These are phyloP conservation scores for Coniferiporia sulphurascens DNA, from an alignment of 1,284 basidiomycete species.

Conservation along the genomic window DNA sequence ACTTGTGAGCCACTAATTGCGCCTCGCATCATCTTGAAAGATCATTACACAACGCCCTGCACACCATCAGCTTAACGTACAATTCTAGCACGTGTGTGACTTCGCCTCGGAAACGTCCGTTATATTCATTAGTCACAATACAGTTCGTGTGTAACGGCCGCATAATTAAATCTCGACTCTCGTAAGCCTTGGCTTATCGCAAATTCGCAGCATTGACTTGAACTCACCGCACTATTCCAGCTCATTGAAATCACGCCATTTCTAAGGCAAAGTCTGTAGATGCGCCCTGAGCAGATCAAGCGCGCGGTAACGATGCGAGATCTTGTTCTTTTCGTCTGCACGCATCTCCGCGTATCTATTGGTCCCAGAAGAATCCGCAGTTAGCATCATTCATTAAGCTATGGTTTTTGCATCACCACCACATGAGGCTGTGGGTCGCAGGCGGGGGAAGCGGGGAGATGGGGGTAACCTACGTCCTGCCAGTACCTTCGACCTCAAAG, in stretches of 20 bases:
- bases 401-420: constrained; percentile 7
- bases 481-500: constrained; percentile 76
- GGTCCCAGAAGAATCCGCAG: neutral
- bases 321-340: constrained; percentile 76
- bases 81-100: too few relatives aligned
- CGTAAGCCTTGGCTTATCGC: neutral
- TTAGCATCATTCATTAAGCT: neutral
- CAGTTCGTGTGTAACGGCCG: too few relatives aligned
- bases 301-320: constrained; percentile 89
- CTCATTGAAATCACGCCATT: neutral
- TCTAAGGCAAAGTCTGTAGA: constrained; percentile 34
- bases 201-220: neutral
- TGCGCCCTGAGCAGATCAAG: constrained; percentile 76
- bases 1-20: too few relatives aligned
- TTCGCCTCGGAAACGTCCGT: too few relatives aligned
- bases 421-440: neutral
- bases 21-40: too few relatives aligned
- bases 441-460: neutral
- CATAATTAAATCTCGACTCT: neutral
- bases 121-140: too few relatives aligned
- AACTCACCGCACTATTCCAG: neutral
- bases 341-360: constrained; percentile 93
- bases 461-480: constrained; percentile 61
- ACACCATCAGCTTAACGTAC: too few relatives aligned
- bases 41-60: too few relatives aligned